phyloP scores from a whole-genome alignment of 306 rosid genomes.

The Begonia fuchsioides region DNA sequence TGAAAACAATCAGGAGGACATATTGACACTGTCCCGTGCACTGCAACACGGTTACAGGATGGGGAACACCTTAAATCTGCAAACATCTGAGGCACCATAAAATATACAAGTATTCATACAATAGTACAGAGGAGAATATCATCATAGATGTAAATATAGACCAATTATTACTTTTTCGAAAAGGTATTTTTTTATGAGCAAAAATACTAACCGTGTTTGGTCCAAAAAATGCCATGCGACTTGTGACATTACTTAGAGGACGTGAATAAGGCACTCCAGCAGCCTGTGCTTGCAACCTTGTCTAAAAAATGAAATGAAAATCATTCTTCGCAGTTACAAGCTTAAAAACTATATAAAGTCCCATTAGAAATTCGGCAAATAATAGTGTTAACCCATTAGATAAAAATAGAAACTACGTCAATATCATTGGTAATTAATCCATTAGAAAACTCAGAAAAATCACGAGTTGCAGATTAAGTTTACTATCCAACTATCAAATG shows the following conservation, averaged over 20 bases:
- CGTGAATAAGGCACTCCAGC: conserved; percentile 94
- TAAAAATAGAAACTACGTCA: no score
- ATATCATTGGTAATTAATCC: no score
- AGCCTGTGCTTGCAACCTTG: conserved; percentile 99
- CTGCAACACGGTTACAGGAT: conserved; percentile 72
- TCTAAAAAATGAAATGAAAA: conserved; percentile 32
- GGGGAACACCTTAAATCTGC: conserved; percentile 97
- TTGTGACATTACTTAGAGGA: conserved; percentile 58
- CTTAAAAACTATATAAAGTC: not conserved
- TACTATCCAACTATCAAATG: no score
- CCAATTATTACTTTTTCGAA: no score
- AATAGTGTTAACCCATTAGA: not conserved
- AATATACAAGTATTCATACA: conserved; percentile 10
- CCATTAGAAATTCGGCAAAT: not conserved
- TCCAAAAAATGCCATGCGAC: conserved; percentile 85
- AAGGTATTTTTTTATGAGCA: no score
- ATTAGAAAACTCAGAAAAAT: no score
- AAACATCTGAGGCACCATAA: conserved; percentile 67
- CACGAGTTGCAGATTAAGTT: no score
- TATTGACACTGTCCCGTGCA: conserved; percentile 80
- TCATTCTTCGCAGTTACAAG: conserved; percentile 2
- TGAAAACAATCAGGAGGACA: conserved; percentile 96
- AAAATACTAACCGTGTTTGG: conserved; percentile 80
- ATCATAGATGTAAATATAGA: not conserved
- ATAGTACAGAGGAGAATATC: not conserved